phyloP scores from a whole-genome alignment of 805 yeast genomes.

The Diddensiella caesifluorescens region DNA sequence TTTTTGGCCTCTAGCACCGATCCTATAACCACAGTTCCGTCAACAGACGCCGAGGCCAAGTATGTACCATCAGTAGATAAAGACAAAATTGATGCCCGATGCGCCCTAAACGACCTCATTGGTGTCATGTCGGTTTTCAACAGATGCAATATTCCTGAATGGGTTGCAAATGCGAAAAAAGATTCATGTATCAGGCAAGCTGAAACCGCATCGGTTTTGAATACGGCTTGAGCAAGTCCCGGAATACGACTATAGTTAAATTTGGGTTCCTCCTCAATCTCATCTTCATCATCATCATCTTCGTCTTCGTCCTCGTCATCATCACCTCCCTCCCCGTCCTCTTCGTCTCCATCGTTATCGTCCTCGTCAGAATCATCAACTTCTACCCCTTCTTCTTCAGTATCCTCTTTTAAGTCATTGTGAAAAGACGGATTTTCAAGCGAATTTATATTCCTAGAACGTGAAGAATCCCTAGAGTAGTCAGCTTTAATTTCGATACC shows the following conservation, averaged over 20 bases:
- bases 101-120: slow-evolving; percentile 73
- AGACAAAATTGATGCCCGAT: slow-evolving; percentile 75
- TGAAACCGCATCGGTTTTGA: slow-evolving; percentile 73
- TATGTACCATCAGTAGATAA: slow-evolving; percentile 65
- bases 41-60: slow-evolving; percentile 87
- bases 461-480: too few relatives aligned
- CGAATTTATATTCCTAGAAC: too few relatives aligned
- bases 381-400: neutral
- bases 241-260: slow-evolving; percentile 69
- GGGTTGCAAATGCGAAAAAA: slow-evolving; percentile 78
- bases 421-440: too few relatives aligned
- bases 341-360: slow-evolving; percentile 20
- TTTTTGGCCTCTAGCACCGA: slow-evolving; percentile 57
- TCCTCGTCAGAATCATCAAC: slow-evolving; percentile 14
- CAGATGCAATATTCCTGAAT: slow-evolving; percentile 75
- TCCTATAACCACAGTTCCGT: slow-evolving; percentile 86
- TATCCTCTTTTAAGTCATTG: neutral
- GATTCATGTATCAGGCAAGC: slow-evolving; percentile 54
- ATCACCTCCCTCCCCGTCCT: slow-evolving; percentile 21
- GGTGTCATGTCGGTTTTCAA: slow-evolving; percentile 53
- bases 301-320: slow-evolving; percentile 23
- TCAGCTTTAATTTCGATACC: too few relatives aligned
- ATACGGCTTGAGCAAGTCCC: slow-evolving; percentile 64
- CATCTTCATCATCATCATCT: slow-evolving; percentile 25
- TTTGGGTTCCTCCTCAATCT: slow-evolving; percentile 35